Percentiles rank a stretch among this genome's conserved stretches.
phyloP scores from a whole-genome alignment of 345 rosid species.

The Gossypium rotundifolium region DNA sequence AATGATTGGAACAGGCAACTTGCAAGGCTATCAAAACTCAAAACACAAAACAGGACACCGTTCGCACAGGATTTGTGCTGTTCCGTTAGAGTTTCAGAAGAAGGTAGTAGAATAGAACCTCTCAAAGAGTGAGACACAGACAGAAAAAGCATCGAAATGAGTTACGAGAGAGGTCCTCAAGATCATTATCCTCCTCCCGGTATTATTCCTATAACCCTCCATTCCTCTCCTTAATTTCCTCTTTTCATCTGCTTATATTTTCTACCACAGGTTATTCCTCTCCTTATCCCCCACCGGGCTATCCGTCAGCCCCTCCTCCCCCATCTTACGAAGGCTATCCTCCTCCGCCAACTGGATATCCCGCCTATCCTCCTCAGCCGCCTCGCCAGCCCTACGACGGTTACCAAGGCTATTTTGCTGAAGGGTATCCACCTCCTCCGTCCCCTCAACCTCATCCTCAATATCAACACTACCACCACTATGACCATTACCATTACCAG shows the following conservation, averaged over 20 bases:
- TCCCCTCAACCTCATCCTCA: constrained; percentile 39
- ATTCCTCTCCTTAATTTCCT: constrained; percentile 2
- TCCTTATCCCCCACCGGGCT: constrained; percentile 34
- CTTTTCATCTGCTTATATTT: background rate
- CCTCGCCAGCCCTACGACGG: constrained; percentile 42
- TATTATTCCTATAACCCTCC: background rate
- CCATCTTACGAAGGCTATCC: constrained; percentile 55
- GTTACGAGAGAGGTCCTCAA: constrained; percentile 53
- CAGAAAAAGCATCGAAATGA: constrained; percentile 27
- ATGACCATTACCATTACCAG: constrained; percentile 49
- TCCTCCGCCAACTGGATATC: constrained; percentile 42
- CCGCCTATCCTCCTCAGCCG: constrained; percentile 34
- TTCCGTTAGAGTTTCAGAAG: too few relatives aligned
- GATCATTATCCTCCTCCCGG: constrained; percentile 68
- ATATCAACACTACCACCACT: constrained; percentile 30
- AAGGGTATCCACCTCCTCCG: constrained; percentile 43
- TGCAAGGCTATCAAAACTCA: too few relatives aligned
- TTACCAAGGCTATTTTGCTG: constrained; percentile 72
- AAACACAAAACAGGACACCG: too few relatives aligned
- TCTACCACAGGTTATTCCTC: constrained; percentile 28
- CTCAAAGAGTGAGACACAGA: too few relatives aligned
- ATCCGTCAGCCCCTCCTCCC: constrained; percentile 55
- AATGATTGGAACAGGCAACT: too few relatives aligned
- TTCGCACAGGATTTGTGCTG: too few relatives aligned
- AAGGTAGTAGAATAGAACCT: too few relatives aligned